Conservation (phyloP, 495 filamentous ascomycete genomes). For the Daldinia concentrica region DNA sequence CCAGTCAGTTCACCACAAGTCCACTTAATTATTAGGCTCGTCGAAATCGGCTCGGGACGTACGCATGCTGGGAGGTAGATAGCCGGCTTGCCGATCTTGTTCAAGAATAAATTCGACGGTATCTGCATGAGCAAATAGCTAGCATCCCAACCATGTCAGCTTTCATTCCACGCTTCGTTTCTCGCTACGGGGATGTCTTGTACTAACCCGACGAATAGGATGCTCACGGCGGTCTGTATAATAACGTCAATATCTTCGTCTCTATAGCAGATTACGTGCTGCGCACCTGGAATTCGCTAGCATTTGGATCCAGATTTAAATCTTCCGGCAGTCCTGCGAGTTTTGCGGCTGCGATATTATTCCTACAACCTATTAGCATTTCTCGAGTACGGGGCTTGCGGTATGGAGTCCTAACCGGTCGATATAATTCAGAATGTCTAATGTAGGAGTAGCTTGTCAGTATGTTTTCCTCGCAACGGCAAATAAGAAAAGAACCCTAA, state of each 20-base stretch:
- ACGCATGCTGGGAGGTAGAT: constrained; percentile 69
- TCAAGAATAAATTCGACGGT: constrained; percentile 69
- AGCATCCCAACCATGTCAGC: constrained; percentile 4
- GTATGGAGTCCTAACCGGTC: constrained; percentile 66
- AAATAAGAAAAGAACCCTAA: neutral
- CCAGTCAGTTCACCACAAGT: constrained; percentile 49
- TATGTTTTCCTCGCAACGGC: neutral
- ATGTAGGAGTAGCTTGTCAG: constrained; percentile 40
- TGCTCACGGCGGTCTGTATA: constrained; percentile 66
- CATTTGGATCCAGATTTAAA: constrained; percentile 51
- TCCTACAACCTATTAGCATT: constrained; percentile 44
- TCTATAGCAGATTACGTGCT: constrained; percentile 43
- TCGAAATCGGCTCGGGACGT: constrained; percentile 25
- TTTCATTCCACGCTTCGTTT: neutral
- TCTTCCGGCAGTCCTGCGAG: constrained; percentile 60
- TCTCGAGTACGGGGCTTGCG: neutral
- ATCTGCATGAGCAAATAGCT: constrained; percentile 68
- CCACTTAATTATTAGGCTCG: constrained; percentile 24
- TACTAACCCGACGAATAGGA: constrained; percentile 77
- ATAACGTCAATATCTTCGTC: constrained; percentile 18
- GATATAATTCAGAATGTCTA: constrained; percentile 84
- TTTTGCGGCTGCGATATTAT: constrained; percentile 63
- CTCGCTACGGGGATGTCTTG: neutral
- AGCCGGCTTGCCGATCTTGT: constrained; percentile 66
- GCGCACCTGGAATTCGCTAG: constrained; percentile 59